Evolutionary conservation across 306 rosid genomes (phyloP).

Genomic region (Purshia tridentata): DNA sequence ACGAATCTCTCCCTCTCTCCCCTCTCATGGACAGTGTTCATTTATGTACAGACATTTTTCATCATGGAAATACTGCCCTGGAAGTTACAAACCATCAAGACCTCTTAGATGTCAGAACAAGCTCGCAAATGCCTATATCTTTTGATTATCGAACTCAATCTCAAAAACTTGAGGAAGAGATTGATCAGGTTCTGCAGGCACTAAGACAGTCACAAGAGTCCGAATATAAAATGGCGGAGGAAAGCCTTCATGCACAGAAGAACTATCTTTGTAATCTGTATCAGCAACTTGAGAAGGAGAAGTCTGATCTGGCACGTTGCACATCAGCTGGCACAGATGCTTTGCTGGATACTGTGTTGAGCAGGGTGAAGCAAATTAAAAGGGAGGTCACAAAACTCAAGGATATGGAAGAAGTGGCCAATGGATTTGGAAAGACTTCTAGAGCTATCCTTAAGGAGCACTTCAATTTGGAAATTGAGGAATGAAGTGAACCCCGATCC

Average conservation of each 20-base stretch:
- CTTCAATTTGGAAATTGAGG: constrained; percentile 45
- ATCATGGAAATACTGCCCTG: constrained; percentile 29
- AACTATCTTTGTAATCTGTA: constrained; percentile 48
- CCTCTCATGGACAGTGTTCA: constrained; percentile 21
- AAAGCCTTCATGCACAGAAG: constrained; percentile 54
- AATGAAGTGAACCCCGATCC: constrained; percentile 22
- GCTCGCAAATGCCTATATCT: constrained; percentile 25
- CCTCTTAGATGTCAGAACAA: constrained; percentile 24
- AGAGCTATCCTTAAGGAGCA: constrained; percentile 44
- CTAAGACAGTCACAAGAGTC: constrained; percentile 65
- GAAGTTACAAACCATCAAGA: constrained; percentile 24
- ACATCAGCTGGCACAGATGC: constrained; percentile 36
- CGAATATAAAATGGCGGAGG: constrained; percentile 61
- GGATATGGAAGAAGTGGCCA: constrained; percentile 55
- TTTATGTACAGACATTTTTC: constrained; percentile 37
- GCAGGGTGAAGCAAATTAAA: constrained; percentile 62
- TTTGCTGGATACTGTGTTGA: constrained; percentile 37
- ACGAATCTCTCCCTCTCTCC: background rate
- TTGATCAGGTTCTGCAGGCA: constrained; percentile 47
- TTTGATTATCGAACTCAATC: constrained; percentile 31
- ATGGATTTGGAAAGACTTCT: constrained; percentile 59
- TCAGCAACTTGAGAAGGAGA: constrained; percentile 59
- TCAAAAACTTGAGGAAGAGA: constrained; percentile 48
- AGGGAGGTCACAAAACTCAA: constrained; percentile 45
- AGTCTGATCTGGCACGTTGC: constrained; percentile 41